These are phyloP conservation scores for Colletotrichum eremochloae DNA, from an alignment of 2,329 filamentous ascomycete genomes.

Conservation along the genomic window DNA sequence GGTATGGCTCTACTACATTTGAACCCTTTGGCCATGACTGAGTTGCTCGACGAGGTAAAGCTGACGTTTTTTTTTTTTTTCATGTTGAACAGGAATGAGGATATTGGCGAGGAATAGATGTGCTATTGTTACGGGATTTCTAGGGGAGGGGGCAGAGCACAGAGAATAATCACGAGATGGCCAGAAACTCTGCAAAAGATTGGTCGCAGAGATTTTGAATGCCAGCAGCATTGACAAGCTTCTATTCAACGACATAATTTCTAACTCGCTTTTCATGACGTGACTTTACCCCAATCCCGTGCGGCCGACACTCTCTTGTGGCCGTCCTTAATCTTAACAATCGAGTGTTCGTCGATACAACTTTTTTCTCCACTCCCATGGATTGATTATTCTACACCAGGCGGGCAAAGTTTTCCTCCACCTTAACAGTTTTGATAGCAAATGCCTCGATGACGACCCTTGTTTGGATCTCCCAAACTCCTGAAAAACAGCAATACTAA, in stretches of 20 bases:
- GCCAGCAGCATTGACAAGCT: slow-evolving; percentile 15
- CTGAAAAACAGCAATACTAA: background rate
- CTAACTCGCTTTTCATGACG: slow-evolving; percentile 20
- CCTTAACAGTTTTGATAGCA: background rate
- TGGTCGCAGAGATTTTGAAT: background rate
- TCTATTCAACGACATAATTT: slow-evolving; percentile 38
- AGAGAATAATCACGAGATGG: background rate
- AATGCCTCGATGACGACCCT: background rate
- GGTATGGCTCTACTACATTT: slow-evolving; percentile 61
- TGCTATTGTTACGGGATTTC: too few species aligned
- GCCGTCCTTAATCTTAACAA: slow-evolving; percentile 2
- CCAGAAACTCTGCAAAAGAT: background rate
- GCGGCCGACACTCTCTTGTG: background rate
- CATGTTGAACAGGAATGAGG: slow-evolving; percentile 32
- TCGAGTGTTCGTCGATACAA: background rate
- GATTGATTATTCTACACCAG: slow-evolving; percentile 25
- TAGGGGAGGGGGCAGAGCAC: background rate
- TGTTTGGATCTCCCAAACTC: background rate
- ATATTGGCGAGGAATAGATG: slow-evolving; percentile 37
- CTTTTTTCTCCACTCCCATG: background rate
- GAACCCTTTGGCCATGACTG: too few species aligned
- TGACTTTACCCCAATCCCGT: background rate
- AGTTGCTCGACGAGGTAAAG: background rate
- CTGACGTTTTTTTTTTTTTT: background rate
- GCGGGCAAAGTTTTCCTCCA: background rate